A percentile compares a stretch with the other conserved stretches of the same genome.
phyloP scores from a whole-genome alignment of 2,329 filamentous ascomycete species.

The Trichoderma arundinaceum region DNA sequence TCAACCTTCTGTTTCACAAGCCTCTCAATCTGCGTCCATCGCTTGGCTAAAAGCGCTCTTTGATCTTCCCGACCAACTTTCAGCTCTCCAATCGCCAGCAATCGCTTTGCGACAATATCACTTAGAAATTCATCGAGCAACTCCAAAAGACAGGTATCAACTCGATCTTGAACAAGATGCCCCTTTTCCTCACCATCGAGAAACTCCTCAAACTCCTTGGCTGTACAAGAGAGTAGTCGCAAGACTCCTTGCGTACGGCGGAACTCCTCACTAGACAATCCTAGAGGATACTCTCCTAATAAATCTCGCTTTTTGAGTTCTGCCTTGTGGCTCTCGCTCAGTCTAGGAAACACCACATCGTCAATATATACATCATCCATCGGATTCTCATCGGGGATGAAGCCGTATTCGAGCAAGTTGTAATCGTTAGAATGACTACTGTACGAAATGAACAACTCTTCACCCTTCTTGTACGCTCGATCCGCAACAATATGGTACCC shows the following conservation, averaged over 20 bases:
- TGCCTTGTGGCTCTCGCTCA: conserved; percentile 47
- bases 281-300: conserved; percentile 58
- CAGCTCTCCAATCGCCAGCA: background rate
- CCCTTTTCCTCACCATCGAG: conserved; percentile 46
- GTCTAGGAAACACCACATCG: conserved; percentile 50
- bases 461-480: conserved; percentile 48
- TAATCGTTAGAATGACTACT: conserved; percentile 75
- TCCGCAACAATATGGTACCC: conserved; percentile 17
- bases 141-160: background rate
- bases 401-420: conserved; percentile 70
- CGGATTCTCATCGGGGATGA: conserved; percentile 54
- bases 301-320: conserved; percentile 54
- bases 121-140: conserved; percentile 9
- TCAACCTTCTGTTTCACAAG: background rate
- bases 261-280: conserved; percentile 51
- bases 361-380: conserved; percentile 59
- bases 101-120: background rate
- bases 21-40: conserved; percentile 19
- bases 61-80: conserved; percentile 6
- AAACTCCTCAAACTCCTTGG: conserved; percentile 48
- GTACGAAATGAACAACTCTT: conserved; percentile 73
- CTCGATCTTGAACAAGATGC: background rate
- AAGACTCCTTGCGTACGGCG: conserved; percentile 61
- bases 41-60: conserved; percentile 8
- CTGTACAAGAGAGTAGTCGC: conserved; percentile 45